These are phyloP conservation scores for Nepenthes mirabilis DNA, from an alignment of 148 eudicot species.

Conservation along the genomic window DNA sequence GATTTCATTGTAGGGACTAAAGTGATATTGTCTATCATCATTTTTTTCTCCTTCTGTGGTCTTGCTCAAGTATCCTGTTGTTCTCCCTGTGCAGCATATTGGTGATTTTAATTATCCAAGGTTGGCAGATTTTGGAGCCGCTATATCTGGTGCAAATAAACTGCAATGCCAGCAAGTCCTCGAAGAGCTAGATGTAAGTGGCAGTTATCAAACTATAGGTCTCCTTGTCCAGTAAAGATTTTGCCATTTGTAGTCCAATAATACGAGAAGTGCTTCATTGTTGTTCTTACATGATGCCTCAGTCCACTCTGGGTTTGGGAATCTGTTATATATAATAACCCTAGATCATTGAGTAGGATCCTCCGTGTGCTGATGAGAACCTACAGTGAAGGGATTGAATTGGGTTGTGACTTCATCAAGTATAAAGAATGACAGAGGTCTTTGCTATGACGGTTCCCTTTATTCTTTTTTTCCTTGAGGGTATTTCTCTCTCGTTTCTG, in stretches of 20 bases:
- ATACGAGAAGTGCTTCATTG: no score
- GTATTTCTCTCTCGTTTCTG: no score
- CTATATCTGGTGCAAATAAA: slow-evolving; percentile 91
- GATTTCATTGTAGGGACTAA: not conserved
- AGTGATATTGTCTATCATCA: not conserved
- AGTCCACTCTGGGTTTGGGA: not conserved
- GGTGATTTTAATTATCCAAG: slow-evolving; percentile 93
- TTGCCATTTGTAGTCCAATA: not conserved
- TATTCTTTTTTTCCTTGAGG: no score
- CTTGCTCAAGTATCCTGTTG: slow-evolving; percentile 5
- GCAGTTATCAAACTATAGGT: not conserved
- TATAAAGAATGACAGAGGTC: no score
- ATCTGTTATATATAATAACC: no score
- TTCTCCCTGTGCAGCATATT: slow-evolving; percentile 55
- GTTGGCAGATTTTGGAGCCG: slow-evolving; percentile 98
- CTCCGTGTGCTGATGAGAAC: no score
- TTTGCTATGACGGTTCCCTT: no score
- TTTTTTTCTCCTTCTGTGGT: not conserved
- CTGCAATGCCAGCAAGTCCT: slow-evolving; percentile 75
- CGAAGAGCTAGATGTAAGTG: slow-evolving; percentile 95
- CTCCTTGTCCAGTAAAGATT: not conserved
- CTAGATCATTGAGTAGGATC: no score
- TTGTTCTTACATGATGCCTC: no score
- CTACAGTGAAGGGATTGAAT: no score
- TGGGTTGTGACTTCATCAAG: no score